A percentile compares a stretch with the other conserved stretches of the same genome.
These are phyloP conservation scores for Penicillium argentinense DNA, from an alignment of 495 filamentous ascomycete genomes.

Conservation along the genomic window DNA sequence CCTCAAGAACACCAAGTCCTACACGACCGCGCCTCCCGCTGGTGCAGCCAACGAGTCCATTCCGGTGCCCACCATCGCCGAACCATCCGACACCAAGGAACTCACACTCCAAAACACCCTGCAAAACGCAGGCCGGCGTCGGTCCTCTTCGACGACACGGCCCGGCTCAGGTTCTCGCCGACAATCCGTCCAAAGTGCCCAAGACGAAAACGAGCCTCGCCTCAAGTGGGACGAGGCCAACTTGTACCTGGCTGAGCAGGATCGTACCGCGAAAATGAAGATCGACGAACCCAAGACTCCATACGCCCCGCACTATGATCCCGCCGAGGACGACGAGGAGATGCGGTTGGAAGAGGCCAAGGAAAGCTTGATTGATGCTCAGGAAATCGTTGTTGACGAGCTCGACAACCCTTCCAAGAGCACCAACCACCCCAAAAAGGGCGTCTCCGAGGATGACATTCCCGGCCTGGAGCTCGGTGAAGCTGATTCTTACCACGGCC, in stretches of 20 bases:
- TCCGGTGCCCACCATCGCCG: conserved; percentile 27
- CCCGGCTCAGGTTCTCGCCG: conserved; percentile 64
- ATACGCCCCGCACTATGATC: conserved; percentile 88
- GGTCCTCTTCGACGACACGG: conserved; percentile 69
- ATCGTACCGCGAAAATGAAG: conserved; percentile 95
- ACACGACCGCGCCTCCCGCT: conserved; percentile 7
- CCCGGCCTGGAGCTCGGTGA: conserved; percentile 93
- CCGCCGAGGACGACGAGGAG: conserved; percentile 80
- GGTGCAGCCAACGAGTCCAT: conserved; percentile 11
- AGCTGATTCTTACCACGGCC: conserved; percentile 57
- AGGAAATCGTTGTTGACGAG: conserved; percentile 65
- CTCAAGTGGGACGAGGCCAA: conserved; percentile 99
- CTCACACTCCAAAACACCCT: conserved; percentile 91
- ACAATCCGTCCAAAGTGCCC: conserved; percentile 53
- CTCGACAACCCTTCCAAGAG: conserved; percentile 58
- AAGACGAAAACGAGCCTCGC: conserved; percentile 63
- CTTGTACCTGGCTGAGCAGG: conserved; percentile 91
- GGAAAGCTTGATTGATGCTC: conserved; percentile 51
- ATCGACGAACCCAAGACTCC: conserved; percentile 98
- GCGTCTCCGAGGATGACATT: conserved; percentile 70
- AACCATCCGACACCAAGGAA: conserved; percentile 63
- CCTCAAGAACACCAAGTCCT: conserved; percentile 78
- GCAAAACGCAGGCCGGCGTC: conserved; percentile 87
- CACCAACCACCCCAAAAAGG: conserved; percentile 32
- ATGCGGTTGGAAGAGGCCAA: conserved; percentile 43